Percentiles rank a stretch among this genome's conserved stretches.
phyloP scores from a whole-genome alignment of 345 rosid species.

The Gossypium anomalum region DNA sequence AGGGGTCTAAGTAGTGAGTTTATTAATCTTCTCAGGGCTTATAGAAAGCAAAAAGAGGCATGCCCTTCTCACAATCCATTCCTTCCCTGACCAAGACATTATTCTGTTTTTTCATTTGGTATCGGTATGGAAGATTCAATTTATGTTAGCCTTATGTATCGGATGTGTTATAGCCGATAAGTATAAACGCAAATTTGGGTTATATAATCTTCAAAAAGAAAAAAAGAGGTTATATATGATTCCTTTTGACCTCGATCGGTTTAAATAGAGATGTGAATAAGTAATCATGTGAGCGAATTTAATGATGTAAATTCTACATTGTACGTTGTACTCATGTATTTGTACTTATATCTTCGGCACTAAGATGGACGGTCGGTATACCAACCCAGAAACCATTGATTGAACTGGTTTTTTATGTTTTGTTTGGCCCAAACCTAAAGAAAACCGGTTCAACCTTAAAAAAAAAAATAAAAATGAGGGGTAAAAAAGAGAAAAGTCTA shows the following conservation, averaged over 20 bases:
- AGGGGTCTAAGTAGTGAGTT: not conserved
- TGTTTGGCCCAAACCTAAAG: too few species aligned
- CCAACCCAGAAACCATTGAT: too few species aligned
- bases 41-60: constrained; percentile 59
- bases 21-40: constrained; percentile 55
- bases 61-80: constrained; percentile 71
- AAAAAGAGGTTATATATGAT: not conserved
- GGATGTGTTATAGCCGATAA: not conserved
- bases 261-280: not conserved
- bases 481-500: too few species aligned
- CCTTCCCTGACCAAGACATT: constrained; percentile 50
- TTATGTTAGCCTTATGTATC: not conserved
- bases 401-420: too few species aligned
- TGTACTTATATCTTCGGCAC: too few species aligned
- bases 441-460: too few species aligned
- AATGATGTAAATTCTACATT: too few species aligned
- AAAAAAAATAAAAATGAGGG: too few species aligned
- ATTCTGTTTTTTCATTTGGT: not conserved
- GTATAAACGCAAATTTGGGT: not conserved
- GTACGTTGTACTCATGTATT: too few species aligned
- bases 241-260: not conserved
- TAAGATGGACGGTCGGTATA: too few species aligned
- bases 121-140: not conserved
- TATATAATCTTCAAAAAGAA: not conserved
- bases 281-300: too few species aligned